Percentiles rank a stretch among this genome's conserved stretches.
Evolutionary conservation across 208 protist species (phyloP).

Genomic region (Wallacemonas sp.): DNA sequence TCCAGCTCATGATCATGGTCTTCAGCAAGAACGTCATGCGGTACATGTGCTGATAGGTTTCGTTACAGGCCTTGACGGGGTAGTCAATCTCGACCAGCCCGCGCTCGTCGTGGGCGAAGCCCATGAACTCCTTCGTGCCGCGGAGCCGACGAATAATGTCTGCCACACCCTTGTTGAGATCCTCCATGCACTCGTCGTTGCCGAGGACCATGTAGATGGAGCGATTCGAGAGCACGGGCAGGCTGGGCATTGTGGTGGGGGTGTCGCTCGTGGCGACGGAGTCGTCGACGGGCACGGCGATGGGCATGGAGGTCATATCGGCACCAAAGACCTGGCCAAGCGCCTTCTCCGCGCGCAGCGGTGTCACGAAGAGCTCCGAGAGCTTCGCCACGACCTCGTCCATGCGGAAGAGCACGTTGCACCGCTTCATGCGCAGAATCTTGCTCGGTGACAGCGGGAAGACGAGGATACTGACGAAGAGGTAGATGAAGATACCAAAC

Average conservation of each 20-base stretch:
- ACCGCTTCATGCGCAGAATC: conserved; percentile 79
- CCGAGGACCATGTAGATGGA: conserved; percentile 50
- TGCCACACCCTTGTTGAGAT: conserved; percentile 46
- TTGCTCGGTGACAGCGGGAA: conserved; percentile 73
- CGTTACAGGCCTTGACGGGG: conserved; percentile 69
- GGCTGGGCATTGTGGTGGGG: not conserved
- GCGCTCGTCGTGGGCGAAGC: conserved; percentile 77
- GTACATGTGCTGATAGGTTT: conserved; percentile 69
- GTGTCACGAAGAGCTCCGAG: conserved; percentile 60
- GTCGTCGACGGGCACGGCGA: not conserved
- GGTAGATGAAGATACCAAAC: conserved; percentile 91
- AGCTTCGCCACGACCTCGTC: conserved; percentile 51
- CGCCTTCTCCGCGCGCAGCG: conserved; percentile 27
- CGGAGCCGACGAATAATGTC: conserved; percentile 66
- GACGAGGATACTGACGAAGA: conserved; percentile 70
- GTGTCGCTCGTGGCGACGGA: not conserved
- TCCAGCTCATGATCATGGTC: conserved; percentile 88
- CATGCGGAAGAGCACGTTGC: conserved; percentile 72
- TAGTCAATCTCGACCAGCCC: conserved; percentile 71
- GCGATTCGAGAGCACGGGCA: conserved; percentile 37
- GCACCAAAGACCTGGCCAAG: not conserved
- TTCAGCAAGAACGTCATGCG: conserved; percentile 77
- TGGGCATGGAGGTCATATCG: not conserved
- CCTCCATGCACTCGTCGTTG: conserved; percentile 47
- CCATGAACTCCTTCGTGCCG: conserved; percentile 72